These are phyloP conservation scores for Stereum hirsutum DNA, from an alignment of 1,284 basidiomycete species.

Conservation along the genomic window DNA sequence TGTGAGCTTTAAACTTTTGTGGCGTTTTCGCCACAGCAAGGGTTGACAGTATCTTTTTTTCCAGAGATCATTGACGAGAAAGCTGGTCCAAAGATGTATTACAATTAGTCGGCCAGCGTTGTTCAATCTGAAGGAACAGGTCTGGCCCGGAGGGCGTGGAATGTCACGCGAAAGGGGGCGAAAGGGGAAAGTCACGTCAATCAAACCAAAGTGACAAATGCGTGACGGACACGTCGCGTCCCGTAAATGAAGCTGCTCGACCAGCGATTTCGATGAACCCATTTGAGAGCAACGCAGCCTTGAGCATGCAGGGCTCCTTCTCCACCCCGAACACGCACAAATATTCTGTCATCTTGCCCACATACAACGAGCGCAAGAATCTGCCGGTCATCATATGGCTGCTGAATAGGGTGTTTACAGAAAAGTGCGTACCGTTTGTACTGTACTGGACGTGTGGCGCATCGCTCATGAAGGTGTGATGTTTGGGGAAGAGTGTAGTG, in stretches of 20 bases:
- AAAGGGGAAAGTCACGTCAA: no score
- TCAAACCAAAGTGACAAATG: no score
- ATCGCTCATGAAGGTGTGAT: constrained; percentile 2
- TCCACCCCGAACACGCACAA: constrained; percentile 54
- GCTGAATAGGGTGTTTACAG: constrained; percentile 63
- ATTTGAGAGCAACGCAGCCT: constrained; percentile 42
- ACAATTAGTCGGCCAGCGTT: no score
- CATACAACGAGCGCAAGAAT: constrained; percentile 91
- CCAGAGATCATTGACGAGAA: no score
- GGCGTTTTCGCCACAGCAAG: no score
- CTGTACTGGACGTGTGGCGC: not conserved
- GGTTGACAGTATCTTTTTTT: no score
- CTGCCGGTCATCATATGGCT: constrained; percentile 83
- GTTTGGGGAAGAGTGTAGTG: constrained; percentile 22
- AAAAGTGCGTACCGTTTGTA: constrained; percentile 46
- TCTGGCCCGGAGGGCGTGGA: no score
- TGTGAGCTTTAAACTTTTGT: no score
- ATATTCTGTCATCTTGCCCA: constrained; percentile 86
- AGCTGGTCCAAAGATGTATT: no score
- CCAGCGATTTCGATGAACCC: constrained; percentile 42
- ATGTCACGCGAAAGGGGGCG: no score
- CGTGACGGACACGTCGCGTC: not conserved
- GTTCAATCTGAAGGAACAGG: no score
- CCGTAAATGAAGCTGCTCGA: constrained; percentile 2
- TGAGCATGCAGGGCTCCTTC: constrained; percentile 56